Percentiles rank a stretch among this genome's conserved stretches.
Evolutionary conservation across 306 rosid species (phyloP).

Genomic region (Astragalus glycyphyllos): DNA sequence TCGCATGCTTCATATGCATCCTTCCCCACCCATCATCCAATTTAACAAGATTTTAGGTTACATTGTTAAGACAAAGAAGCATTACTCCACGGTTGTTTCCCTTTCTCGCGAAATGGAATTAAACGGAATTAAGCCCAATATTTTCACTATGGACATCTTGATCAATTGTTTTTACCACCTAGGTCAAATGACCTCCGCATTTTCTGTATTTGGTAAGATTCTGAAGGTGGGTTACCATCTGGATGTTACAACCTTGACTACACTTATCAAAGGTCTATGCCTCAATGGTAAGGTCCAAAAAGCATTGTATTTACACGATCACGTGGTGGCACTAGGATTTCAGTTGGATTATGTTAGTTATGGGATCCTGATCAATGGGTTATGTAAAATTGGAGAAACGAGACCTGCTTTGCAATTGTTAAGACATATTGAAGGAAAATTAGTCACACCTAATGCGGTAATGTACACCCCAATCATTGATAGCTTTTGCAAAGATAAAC

Average conservation of each 20-base stretch:
- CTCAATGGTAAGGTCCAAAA: background rate
- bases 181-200: background rate
- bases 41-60: background rate
- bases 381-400: slow-evolving; percentile 7
- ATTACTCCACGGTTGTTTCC: background rate
- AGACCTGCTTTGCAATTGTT: background rate
- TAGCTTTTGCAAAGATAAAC: slow-evolving; percentile 12
- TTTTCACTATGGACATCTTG: background rate
- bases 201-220: background rate
- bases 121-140: background rate
- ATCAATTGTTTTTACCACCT: slow-evolving; percentile 9
- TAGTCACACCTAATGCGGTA: background rate
- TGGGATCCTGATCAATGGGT: slow-evolving; percentile 7
- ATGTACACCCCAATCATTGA: slow-evolving; percentile 22
- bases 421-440: background rate
- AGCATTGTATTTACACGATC: slow-evolving; percentile 15
- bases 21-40: background rate
- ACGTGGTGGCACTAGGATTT: background rate
- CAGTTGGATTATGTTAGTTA: slow-evolving; percentile 1
- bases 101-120: background rate
- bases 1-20: background rate
- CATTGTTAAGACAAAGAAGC: background rate
- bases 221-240: background rate
- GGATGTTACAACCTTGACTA: background rate
- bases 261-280: slow-evolving; percentile 18